Evolutionary conservation across 2,329 filamentous ascomycete species (phyloP), one percentile per base, ranked within the genome.

Genomic region (Epichloe gansuensis): DNA sequence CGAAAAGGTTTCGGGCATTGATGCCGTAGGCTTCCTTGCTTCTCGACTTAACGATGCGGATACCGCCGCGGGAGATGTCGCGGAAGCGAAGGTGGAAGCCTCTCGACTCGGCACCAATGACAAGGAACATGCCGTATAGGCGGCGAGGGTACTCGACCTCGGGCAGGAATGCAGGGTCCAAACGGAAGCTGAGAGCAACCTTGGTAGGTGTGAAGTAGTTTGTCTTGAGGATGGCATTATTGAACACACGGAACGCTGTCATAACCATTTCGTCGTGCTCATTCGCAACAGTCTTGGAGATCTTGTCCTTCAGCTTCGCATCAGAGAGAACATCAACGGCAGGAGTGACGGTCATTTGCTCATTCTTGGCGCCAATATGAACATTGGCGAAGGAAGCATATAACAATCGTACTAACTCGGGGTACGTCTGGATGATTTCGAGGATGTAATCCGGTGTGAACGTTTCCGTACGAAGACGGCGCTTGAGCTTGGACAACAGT

Each of bases 251-350:
- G 81, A 98, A 97, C 15, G 91, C 89, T 43, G 83, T 89, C 89
- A 98, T 94, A 60, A 98, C 93, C 84, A 96, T 94, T 66, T 91
- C 86, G 65, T 98, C 90, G 70, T 98, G 91, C 72, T 98, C 91
- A 64, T 95, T 97, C 55, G 77, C 79, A 17, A 88, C 85, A n/a
- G 85, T 86, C 65, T 82, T 85, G 55, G 85, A 79, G 64, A 95
- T 93, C 59, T 85, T 75, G 49, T 86, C 82, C 68, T 88, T 84
- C 41, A 95, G 77, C 63, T 81, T 79, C 21, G 74, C 75, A 59
- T 93, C 86, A 8, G 83, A 86, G 25, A 94, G 72, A n/a, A 93
- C 83, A 65, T 90, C 78, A 5, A 76, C 72, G 1, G 73, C 72
- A 11, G 79, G 75, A 1, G 76, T 80, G 7, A 79, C 79, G 3